Evolutionary conservation across 176 grass and related monocot species (phyloP).

Genomic region (Musa troglodytarum): DNA sequence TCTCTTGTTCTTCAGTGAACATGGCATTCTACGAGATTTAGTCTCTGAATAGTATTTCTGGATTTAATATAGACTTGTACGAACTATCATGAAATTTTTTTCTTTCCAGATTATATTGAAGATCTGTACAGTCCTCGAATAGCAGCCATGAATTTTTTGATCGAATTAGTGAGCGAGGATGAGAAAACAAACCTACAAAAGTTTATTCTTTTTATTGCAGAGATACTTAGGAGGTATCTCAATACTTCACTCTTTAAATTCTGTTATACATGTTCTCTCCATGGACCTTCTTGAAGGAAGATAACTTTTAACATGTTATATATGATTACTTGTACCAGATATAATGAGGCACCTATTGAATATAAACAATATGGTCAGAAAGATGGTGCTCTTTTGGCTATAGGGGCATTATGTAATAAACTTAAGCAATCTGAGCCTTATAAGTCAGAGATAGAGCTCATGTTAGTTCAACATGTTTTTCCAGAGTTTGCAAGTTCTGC

Average conservation of each 20-base stretch:
- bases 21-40: neutral
- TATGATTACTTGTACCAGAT: conserved; percentile 28
- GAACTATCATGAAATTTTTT: neutral
- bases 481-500: conserved; percentile 53
- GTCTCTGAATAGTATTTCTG: neutral
- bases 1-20: conserved; percentile 8
- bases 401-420: conserved; percentile 84
- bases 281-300: neutral
- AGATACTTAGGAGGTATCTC: conserved; percentile 58
- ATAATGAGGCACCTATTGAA: conserved; percentile 49
- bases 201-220: conserved; percentile 83
- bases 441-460: conserved; percentile 61
- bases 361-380: conserved; percentile 73
- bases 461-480: conserved; percentile 83
- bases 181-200: conserved; percentile 77
- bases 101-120: conserved; percentile 70
- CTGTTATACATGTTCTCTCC: neutral
- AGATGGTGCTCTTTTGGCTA: conserved; percentile 94
- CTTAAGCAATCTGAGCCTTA: conserved; percentile 86
- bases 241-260: neutral
- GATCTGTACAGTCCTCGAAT: conserved; percentile 89
- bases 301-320: conserved; percentile 14
- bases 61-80: neutral
- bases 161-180: conserved; percentile 82
- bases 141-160: conserved; percentile 83